Evolutionary conservation across 768 basidiomycete genomes (phyloP).

Genomic region (Boletus coccyginus): DNA sequence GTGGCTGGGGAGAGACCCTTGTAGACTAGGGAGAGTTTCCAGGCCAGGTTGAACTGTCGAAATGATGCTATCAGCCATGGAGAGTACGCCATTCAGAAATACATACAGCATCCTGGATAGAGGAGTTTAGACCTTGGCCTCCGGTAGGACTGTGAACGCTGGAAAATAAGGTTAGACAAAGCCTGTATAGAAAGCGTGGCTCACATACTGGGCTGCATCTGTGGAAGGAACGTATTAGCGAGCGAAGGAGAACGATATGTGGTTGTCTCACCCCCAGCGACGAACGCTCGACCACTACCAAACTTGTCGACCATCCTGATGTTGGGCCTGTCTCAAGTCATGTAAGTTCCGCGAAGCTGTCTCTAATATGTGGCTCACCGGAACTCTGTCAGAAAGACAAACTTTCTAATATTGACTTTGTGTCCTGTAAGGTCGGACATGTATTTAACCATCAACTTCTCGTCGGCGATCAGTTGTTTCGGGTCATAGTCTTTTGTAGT

Average conservation of each 20-base stretch:
- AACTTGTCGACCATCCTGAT: constrained; percentile 47
- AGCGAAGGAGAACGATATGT: neutral
- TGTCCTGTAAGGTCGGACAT: constrained; percentile 28
- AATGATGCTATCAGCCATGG: neutral
- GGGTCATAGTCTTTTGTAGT: constrained; percentile 5
- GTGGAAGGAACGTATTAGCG: neutral
- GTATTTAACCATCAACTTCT: constrained; percentile 27
- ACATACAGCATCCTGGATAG: constrained; percentile 39
- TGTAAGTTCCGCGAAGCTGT: neutral
- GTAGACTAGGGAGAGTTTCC: constrained; percentile 44
- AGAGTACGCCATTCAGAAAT: neutral
- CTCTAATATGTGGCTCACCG: constrained; percentile 20
- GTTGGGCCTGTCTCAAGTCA: constrained; percentile 37
- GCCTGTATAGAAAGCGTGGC: neutral
- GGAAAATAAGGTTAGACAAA: neutral
- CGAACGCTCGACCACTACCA: constrained; percentile 41
- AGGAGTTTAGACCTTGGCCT: constrained; percentile 36
- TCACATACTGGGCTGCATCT: constrained; percentile 46
- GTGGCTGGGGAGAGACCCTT: constrained; percentile 34
- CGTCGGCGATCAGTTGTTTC: constrained; percentile 15
- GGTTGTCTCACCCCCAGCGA: constrained; percentile 40
- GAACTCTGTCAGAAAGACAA: constrained; percentile 26
- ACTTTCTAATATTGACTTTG: constrained; percentile 33
- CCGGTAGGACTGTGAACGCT: constrained; percentile 26
- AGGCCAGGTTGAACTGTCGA: constrained; percentile 39